phyloP scores from a whole-genome alignment of 2,329 filamentous ascomycete species.

The Xylariales sp. region DNA sequence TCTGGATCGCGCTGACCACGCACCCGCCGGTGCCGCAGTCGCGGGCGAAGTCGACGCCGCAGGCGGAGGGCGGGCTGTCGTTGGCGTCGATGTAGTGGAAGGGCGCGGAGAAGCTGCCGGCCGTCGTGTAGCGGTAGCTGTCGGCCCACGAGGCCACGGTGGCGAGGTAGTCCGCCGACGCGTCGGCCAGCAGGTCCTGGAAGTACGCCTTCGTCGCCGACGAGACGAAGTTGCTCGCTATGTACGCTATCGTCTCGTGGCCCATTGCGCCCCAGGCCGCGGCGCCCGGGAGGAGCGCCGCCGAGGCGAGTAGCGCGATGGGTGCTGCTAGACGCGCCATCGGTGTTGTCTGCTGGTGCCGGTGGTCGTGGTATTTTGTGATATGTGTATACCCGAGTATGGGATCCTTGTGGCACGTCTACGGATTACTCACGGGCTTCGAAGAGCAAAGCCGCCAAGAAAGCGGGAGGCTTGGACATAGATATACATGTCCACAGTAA shows the following conservation, averaged over 20 bases:
- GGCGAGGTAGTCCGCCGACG: constrained; percentile 60
- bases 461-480: background rate
- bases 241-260: constrained; percentile 65
- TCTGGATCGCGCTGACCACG: constrained; percentile 65
- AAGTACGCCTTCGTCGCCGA: constrained; percentile 56
- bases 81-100: constrained; percentile 71
- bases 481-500: background rate
- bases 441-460: constrained; percentile 18
- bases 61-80: constrained; percentile 68
- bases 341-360: constrained; percentile 3
- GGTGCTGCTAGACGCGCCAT: constrained; percentile 43
- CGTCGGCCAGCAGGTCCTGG: constrained; percentile 57
- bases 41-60: constrained; percentile 67
- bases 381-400: background rate
- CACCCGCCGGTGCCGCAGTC: constrained; percentile 73
- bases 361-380: too few relatives aligned
- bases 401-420: background rate
- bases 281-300: constrained; percentile 39
- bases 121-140: constrained; percentile 58
- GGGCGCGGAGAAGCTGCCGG: constrained; percentile 58
- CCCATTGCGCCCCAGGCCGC: constrained; percentile 59
- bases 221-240: constrained; percentile 62
- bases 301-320: constrained; percentile 40
- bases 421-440: background rate
- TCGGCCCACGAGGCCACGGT: constrained; percentile 64